phyloP scores from a whole-genome alignment of 2,329 filamentous ascomycete genomes.

The Botrytis tulipae region DNA sequence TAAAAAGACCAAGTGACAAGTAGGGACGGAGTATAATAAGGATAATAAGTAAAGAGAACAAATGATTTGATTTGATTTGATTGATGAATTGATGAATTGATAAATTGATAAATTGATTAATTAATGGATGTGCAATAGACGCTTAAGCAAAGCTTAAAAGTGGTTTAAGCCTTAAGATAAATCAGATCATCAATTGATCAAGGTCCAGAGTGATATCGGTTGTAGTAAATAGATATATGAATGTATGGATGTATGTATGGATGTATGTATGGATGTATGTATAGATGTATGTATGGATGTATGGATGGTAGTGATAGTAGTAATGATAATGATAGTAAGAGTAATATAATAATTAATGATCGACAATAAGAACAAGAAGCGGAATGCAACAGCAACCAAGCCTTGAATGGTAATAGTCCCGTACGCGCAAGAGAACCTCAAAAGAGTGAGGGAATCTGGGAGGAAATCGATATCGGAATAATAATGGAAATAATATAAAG shows the following conservation, averaged over 20 bases:
- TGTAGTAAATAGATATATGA: not conserved
- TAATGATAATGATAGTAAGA: no score
- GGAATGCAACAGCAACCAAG: not conserved
- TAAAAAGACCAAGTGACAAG: not conserved
- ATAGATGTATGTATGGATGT: no score
- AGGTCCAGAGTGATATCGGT: not conserved
- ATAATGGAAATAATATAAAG: not conserved
- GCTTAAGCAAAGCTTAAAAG: not conserved
- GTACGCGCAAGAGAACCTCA: not conserved
- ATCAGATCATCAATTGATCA: not conserved
- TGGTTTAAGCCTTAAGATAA: not conserved
- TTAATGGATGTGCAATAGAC: not conserved
- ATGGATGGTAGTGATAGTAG: not conserved
- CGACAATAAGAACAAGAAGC: slow-evolving; percentile 6
- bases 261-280: no score
- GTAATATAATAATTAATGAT: not conserved
- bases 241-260: no score
- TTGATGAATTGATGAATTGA: not conserved
- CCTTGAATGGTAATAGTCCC: not conserved
- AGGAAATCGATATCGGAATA: not conserved
- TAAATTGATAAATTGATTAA: no score
- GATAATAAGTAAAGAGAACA: no score
- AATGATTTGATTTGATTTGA: not conserved
- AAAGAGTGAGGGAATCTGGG: not conserved
- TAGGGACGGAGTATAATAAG: not conserved